A percentile compares a stretch with the other conserved stretches of the same genome.
These are phyloP conservation scores for Helotiales sp. DNA, from an alignment of 2,329 filamentous ascomycete species.

Conservation along the genomic window DNA sequence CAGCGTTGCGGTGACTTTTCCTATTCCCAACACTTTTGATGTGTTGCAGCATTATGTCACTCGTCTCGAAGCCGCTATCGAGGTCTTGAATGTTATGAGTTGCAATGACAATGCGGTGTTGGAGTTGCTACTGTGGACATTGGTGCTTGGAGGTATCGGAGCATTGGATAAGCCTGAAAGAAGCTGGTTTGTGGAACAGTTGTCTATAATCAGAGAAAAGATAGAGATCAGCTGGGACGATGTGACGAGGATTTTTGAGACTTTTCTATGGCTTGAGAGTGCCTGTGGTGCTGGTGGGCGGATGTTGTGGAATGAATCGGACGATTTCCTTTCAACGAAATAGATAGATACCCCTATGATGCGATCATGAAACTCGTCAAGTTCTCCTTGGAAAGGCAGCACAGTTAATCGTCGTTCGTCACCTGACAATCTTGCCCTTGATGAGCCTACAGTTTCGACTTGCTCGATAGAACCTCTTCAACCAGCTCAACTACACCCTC, in stretches of 20 bases:
- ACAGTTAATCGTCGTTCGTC: too few species aligned
- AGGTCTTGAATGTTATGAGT: neutral
- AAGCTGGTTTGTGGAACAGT: slow-evolving; percentile 11
- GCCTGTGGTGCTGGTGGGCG: slow-evolving; percentile 8
- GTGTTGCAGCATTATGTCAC: slow-evolving; percentile 5
- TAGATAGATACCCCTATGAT: neutral
- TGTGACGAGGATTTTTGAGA: neutral
- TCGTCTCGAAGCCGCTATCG: neutral
- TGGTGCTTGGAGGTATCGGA: slow-evolving; percentile 12
- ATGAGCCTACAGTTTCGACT: slow-evolving; percentile 32
- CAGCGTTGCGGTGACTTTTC: slow-evolving; percentile 11
- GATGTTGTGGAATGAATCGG: slow-evolving; percentile 3
- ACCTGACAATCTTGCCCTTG: too few species aligned
- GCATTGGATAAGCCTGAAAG: slow-evolving; percentile 16
- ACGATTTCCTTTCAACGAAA: neutral
- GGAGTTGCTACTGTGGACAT: slow-evolving; percentile 11
- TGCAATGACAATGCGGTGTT: neutral
- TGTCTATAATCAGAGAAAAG: neutral
- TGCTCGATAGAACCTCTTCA: slow-evolving; percentile 49
- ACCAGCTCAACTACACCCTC: slow-evolving; percentile 70
- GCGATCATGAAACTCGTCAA: neutral
- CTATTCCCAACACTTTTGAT: slow-evolving; percentile 2
- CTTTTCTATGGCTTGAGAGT: slow-evolving; percentile 17
- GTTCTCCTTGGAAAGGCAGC: too few species aligned
- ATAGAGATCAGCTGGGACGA: slow-evolving; percentile 1